These are phyloP conservation scores for Microthlaspi erraticum DNA, from an alignment of 345 rosid species.

Conservation along the genomic window DNA sequence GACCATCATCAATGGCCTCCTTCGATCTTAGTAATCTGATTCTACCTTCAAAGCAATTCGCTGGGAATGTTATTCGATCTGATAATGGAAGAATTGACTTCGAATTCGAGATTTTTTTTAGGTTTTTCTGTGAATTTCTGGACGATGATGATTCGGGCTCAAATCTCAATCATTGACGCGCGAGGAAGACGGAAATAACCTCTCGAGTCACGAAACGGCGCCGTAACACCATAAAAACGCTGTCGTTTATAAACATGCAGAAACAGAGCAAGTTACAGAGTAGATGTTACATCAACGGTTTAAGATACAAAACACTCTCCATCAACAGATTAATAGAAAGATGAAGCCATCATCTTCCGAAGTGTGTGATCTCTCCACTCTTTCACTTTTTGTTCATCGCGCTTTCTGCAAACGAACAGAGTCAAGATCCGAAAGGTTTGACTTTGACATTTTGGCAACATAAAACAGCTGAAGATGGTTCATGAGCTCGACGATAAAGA, in stretches of 20 bases:
- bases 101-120: not conserved
- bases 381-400: not conserved
- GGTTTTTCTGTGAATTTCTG: not conserved
- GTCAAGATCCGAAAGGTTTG: conserved; percentile 6
- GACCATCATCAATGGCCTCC: conserved; percentile 54
- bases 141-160: conserved; percentile 4
- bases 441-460: conserved; percentile 3
- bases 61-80: not conserved
- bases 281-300: conserved; percentile 3
- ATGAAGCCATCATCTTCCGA: not conserved
- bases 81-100: too few species aligned
- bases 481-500: too few species aligned
- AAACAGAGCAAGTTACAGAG: conserved; percentile 4
- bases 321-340: conserved; percentile 10
- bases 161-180: not conserved
- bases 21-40: conserved; percentile 4
- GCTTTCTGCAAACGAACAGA: not conserved
- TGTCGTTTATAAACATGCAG: not conserved
- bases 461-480: not conserved
- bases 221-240: not conserved
- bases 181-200: not conserved
- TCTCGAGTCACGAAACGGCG: not conserved
- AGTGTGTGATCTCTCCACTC: conserved; percentile 11
- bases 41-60: conserved; percentile 5
- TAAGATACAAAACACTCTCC: conserved; percentile 21